Conservation (phyloP, 805 yeast genomes). For the Suhomyces xylopsoci region DNA sequence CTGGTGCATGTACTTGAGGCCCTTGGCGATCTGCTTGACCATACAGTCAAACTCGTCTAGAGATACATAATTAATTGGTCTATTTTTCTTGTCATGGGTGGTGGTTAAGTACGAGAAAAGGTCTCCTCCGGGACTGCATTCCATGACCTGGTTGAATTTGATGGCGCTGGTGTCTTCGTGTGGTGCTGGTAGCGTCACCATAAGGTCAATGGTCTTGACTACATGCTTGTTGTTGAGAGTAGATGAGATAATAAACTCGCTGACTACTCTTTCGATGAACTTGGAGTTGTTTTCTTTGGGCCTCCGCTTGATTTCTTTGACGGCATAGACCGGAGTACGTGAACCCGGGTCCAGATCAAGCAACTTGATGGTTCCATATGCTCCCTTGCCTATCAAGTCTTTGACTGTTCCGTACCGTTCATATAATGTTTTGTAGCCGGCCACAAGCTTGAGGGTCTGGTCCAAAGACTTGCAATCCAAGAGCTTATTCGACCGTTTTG, state of each 20-base stretch:
- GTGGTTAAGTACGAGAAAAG: constrained; percentile 29
- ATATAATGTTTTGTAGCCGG: constrained; percentile 20
- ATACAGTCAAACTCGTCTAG: constrained; percentile 79
- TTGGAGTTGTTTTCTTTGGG: constrained; percentile 30
- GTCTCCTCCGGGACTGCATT: constrained; percentile 36
- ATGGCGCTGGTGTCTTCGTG: constrained; percentile 1
- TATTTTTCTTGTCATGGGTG: constrained; percentile 2
- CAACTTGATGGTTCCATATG: constrained; percentile 47
- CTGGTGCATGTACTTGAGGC: constrained; percentile 79
- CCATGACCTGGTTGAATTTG: constrained; percentile 36
- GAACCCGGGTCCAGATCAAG: constrained; percentile 21
- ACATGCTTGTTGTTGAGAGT: constrained; percentile 74
- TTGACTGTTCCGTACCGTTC: constrained; percentile 34
- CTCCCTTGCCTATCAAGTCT: constrained; percentile 42
- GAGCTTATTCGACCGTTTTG: constrained; percentile 14
- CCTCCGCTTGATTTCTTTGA: constrained; percentile 29
- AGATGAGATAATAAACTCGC: constrained; percentile 86
- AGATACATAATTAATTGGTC: constrained; percentile 16
- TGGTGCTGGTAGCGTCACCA: constrained; percentile 38
- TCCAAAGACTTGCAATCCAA: constrained; percentile 6
- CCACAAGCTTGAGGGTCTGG: constrained; percentile 3
- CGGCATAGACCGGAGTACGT: constrained; percentile 21
- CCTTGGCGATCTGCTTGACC: constrained; percentile 80
- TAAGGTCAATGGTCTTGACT: constrained; percentile 72
- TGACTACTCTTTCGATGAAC: constrained; percentile 71